phyloP scores from a whole-genome alignment of 176 grass and related monocot genomes.

The Miscanthus lutarioriparius region DNA sequence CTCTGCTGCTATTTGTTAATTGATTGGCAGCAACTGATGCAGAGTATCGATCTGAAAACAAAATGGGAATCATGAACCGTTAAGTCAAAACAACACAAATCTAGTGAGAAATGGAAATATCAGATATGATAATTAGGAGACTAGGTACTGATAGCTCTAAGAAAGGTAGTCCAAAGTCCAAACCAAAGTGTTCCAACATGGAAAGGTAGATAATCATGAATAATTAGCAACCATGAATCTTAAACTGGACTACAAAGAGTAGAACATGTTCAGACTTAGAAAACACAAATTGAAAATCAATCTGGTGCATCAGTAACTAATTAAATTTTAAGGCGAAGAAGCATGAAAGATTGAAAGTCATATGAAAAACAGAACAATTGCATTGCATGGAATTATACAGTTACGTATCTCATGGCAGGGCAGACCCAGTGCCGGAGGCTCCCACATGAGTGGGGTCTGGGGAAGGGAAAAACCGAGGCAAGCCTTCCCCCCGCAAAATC shows the following conservation, averaged over 20 bases:
- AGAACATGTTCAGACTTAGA: neutral
- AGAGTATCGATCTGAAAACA: constrained; percentile 60
- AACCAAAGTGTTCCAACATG: neutral
- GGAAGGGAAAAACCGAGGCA: no score
- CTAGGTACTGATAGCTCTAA: neutral
- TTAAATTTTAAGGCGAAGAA: neutral
- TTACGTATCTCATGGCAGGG: neutral
- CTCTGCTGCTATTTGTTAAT: constrained; percentile 41
- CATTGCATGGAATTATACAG: neutral
- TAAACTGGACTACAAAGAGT: constrained; percentile 16
- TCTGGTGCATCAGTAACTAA: neutral
- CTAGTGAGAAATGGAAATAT: constrained; percentile 7
- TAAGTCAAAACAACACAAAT: constrained; percentile 7
- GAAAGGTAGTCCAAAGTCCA: constrained; percentile 13
- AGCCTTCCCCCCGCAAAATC: no score
- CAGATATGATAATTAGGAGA: neutral
- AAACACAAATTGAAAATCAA: neutral
- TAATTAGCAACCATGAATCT: neutral
- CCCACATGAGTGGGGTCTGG: no score
- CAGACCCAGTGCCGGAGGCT: no score
- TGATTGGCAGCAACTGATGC: constrained; percentile 32
- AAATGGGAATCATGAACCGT: neutral
- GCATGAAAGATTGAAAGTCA: neutral
- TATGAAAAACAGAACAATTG: neutral
- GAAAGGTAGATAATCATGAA: neutral